phyloP scores from a whole-genome alignment of 768 basidiomycete genomes.

The Trametopsis cervina region DNA sequence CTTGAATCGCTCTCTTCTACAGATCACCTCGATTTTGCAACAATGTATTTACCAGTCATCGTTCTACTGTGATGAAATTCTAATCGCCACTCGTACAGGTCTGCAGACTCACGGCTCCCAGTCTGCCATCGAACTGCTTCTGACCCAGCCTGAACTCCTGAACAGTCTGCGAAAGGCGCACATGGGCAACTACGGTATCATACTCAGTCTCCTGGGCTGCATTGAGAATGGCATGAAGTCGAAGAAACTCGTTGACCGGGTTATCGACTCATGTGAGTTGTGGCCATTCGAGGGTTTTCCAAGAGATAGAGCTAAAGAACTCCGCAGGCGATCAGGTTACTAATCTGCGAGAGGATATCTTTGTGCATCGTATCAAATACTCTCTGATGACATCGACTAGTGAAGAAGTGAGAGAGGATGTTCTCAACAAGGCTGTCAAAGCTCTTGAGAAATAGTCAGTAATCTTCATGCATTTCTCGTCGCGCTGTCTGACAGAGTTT shows the following conservation, averaged over 20 bases:
- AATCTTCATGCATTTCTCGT: too few species aligned
- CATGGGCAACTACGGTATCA: constrained; percentile 86
- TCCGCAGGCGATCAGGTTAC: constrained; percentile 79
- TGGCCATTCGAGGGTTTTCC: background rate
- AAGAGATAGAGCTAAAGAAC: constrained; percentile 21
- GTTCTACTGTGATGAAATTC: background rate
- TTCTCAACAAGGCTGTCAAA: constrained; percentile 60
- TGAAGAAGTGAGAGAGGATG: constrained; percentile 41
- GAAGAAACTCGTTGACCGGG: constrained; percentile 86
- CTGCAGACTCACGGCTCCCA: constrained; percentile 60
- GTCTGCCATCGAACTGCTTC: constrained; percentile 78
- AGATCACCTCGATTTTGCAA: constrained; percentile 78
- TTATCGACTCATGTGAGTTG: constrained; percentile 68
- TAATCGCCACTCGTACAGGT: constrained; percentile 32
- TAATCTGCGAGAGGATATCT: constrained; percentile 86
- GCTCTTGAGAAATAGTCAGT: constrained; percentile 88
- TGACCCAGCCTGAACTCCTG: constrained; percentile 70
- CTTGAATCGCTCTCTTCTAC: constrained; percentile 62
- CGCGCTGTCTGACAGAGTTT: background rate
- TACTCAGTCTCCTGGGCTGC: constrained; percentile 89
- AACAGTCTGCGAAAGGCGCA: constrained; percentile 88
- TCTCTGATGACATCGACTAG: constrained; percentile 73
- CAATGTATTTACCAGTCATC: constrained; percentile 48
- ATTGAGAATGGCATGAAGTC: constrained; percentile 78
- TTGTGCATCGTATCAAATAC: constrained; percentile 78